These are phyloP conservation scores for Rhodotorula paludigena DNA, from an alignment of 768 basidiomycete genomes.

Conservation along the genomic window DNA sequence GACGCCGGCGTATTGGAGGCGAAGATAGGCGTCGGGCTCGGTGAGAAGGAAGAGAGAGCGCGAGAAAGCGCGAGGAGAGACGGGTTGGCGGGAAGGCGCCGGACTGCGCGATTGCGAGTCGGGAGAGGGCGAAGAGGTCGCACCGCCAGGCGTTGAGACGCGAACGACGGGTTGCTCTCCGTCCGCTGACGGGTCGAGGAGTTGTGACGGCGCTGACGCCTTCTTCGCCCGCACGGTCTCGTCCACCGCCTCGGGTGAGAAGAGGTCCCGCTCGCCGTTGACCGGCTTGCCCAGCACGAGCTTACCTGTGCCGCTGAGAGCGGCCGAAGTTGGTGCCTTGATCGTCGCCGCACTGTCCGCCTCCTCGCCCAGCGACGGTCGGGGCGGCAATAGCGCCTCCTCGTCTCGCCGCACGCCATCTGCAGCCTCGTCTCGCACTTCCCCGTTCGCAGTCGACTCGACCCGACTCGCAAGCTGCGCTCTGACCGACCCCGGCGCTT, in stretches of 20 bases:
- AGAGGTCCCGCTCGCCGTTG: background rate
- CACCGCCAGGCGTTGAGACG: background rate
- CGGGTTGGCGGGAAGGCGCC: background rate
- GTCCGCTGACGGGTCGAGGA: no score
- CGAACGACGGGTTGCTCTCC: background rate
- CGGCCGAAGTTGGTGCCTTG: background rate
- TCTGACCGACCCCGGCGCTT: slow-evolving; percentile 2
- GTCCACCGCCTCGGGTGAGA: background rate
- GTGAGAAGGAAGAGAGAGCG: slow-evolving; percentile 31
- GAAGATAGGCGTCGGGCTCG: slow-evolving; percentile 10
- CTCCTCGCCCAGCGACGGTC: background rate
- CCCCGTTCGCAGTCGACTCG: no score
- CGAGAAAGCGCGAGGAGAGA: slow-evolving; percentile 17
- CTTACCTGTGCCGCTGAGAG: background rate
- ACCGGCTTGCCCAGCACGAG: background rate
- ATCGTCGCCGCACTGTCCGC: background rate
- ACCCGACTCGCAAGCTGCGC: no score
- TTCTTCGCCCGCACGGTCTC: no score
- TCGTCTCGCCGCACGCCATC: no score
- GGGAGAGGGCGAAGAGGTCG: background rate
- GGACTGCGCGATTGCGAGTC: background rate
- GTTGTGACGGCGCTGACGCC: background rate
- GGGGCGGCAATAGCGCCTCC: no score
- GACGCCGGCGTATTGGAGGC: slow-evolving; percentile 11
- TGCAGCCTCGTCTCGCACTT: no score